Conservation (phyloP, 495 filamentous ascomycete genomes). For the Ramalina peruviana region DNA sequence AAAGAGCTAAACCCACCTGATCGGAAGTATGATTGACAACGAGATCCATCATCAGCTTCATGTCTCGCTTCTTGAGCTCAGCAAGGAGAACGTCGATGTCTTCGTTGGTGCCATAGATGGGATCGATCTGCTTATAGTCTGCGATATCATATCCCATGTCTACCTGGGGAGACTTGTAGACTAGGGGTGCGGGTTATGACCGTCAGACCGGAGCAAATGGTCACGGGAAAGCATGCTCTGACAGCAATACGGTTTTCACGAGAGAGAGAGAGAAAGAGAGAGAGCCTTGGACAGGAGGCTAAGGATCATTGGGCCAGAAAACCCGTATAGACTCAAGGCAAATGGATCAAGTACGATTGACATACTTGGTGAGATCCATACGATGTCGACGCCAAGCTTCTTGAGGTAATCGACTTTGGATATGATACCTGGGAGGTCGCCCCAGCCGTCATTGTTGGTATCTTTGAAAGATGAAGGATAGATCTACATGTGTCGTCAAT, state of each 20-base stretch:
- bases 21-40: constrained; percentile 48
- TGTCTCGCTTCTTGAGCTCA: constrained; percentile 33
- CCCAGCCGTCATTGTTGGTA: constrained; percentile 47
- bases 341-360: background rate
- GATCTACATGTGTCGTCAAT: constrained; percentile 23
- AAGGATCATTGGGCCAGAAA: background rate
- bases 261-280: background rate
- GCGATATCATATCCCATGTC: constrained; percentile 46
- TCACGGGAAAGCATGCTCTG: background rate
- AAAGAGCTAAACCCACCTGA: constrained; percentile 10
- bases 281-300: background rate
- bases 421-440: constrained; percentile 50
- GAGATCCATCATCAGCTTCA: constrained; percentile 42
- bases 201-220: background rate
- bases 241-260: background rate
- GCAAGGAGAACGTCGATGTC: constrained; percentile 40
- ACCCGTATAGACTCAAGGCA: background rate
- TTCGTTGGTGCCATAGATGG: constrained; percentile 38
- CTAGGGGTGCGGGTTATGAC: background rate
- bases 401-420: constrained; percentile 47
- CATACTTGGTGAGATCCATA: constrained; percentile 47
- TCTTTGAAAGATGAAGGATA: constrained; percentile 50
- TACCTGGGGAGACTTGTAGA: constrained; percentile 15
- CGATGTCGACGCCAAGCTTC: constrained; percentile 40
- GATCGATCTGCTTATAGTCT: constrained; percentile 41